Base-by-base conservation (phyloP, 2,329 filamentous ascomycete genomes). In the Beauveria varroae region DNA sequence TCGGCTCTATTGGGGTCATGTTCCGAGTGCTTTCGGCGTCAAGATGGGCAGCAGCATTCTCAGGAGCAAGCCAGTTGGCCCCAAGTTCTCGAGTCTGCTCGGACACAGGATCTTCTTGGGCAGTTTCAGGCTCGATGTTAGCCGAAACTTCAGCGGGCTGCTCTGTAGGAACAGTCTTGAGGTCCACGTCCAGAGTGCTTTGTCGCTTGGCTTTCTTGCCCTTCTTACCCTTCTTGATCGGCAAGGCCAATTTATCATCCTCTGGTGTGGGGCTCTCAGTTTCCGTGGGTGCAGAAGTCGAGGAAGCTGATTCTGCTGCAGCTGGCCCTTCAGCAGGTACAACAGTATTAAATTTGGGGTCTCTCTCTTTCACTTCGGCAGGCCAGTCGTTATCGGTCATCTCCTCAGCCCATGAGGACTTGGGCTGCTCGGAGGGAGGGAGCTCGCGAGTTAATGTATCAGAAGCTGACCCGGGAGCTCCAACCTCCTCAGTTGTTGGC, bases 221-320 rank as follows among this genome's bases (percentile, higher is more conserved):
- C 62, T 81, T 80, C 65, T 80, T 81, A 12, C 71, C 76, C 65
- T 79, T 81, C 63, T 75, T 78, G 61, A 69, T 68, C 55, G 76
- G 71, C 43, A 71, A 64, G 8, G 73, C 71, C 63, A 67, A 69
- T 28, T 69, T 68, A 40, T 66, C 65, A 22, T 65, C 62, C 47
- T 57, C 61, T 18, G 63, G 8, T 22, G 52, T 47, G 71, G 65
- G 16, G 64, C n/a, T 43, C 34, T 50, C 51, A 16, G 61, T 24
- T 12, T 62, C 57, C 3, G 51, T 4, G n/a, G 34, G 37, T 24
- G 28, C 10, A 14, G 37, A 18, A 55, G 24, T 44, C 44, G 40
- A 54, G 14, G 18, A 18, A 28, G 28, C 16, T 37, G 43, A 9
- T 8, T 60, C 61, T 8, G 46, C 5, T 5, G 30, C 40, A 18